Conservation (phyloP, 2,329 filamentous ascomycete genomes). For the Plenodomus tracheiphilus region DNA sequence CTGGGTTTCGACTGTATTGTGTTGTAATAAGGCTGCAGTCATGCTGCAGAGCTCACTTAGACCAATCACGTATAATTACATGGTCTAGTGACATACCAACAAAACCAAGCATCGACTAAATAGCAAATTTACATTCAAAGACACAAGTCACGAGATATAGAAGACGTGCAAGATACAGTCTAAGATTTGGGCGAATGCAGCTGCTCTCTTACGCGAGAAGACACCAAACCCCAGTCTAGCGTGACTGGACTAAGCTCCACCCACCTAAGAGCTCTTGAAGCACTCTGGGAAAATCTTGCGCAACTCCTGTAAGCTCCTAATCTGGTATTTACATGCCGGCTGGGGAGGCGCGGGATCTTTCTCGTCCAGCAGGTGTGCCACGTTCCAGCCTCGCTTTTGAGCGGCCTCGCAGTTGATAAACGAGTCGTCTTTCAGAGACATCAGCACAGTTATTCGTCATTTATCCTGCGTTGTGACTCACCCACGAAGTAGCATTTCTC, state of each 20-base stretch:
- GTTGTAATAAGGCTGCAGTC: too few species aligned
- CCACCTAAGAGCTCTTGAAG: slow-evolving; percentile 62
- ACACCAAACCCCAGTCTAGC: too few species aligned
- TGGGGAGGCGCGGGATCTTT: slow-evolving; percentile 64
- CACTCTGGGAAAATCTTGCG: slow-evolving; percentile 78
- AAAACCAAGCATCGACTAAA: too few species aligned
- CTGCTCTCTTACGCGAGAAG: too few species aligned
- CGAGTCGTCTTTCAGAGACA: slow-evolving; percentile 72
- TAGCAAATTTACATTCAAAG: too few species aligned
- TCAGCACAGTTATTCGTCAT: slow-evolving; percentile 12
- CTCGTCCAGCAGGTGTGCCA: slow-evolving; percentile 83
- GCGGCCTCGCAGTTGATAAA: slow-evolving; percentile 78
- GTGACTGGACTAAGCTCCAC: not conserved
- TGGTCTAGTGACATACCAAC: too few species aligned
- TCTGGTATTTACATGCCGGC: slow-evolving; percentile 72
- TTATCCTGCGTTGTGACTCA: slow-evolving; percentile 51
- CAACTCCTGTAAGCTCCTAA: slow-evolving; percentile 75
- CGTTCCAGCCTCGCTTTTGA: slow-evolving; percentile 80
- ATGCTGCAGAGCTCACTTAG: too few species aligned
- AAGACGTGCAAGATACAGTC: too few species aligned
- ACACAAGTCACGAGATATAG: too few species aligned
- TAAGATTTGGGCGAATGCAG: too few species aligned
- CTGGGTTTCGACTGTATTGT: too few species aligned
- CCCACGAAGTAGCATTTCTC: slow-evolving; percentile 91
- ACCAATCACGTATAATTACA: too few species aligned